These are phyloP conservation scores for Talaromyces sp. DNA, from an alignment of 2,329 filamentous ascomycete genomes.

Conservation along the genomic window DNA sequence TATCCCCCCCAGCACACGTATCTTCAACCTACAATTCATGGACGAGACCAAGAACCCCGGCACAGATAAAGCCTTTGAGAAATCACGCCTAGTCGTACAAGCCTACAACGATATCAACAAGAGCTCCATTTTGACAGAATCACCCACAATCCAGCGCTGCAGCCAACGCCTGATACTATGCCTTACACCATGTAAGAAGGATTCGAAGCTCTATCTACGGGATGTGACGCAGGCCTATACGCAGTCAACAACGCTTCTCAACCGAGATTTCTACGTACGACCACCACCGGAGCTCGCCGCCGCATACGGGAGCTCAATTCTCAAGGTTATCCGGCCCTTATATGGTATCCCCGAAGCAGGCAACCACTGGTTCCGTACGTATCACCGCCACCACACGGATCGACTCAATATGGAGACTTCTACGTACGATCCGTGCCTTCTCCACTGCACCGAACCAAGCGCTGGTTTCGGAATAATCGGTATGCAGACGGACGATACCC, in stretches of 20 bases:
- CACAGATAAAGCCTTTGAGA: too few species aligned
- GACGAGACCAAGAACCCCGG: too few species aligned
- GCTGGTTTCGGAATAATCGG: not conserved
- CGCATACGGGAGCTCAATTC: not conserved
- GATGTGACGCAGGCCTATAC: not conserved
- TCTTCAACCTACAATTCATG: too few species aligned
- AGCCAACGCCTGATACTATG: too few species aligned
- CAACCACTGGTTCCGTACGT: constrained; percentile 2
- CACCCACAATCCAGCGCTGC: not conserved
- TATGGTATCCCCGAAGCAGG: constrained; percentile 6
- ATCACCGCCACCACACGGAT: not conserved
- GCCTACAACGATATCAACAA: not conserved
- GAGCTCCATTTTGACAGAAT: not conserved
- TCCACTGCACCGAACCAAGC: not conserved
- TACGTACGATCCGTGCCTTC: not conserved
- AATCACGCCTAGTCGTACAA: too few species aligned
- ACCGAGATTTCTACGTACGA: not conserved
- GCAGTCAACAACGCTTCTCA: not conserved
- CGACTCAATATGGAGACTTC: not conserved
- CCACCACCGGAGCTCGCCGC: too few species aligned
- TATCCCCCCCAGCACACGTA: not conserved
- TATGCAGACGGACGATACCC: not conserved
- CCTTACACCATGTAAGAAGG: too few species aligned
- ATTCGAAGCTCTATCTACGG: not conserved
- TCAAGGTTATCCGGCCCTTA: not conserved